A percentile compares a stretch with the other conserved stretches of the same genome.
Evolutionary conservation across 2,329 filamentous ascomycete species (phyloP).

Genomic region (Hypomyces rosellus): DNA sequence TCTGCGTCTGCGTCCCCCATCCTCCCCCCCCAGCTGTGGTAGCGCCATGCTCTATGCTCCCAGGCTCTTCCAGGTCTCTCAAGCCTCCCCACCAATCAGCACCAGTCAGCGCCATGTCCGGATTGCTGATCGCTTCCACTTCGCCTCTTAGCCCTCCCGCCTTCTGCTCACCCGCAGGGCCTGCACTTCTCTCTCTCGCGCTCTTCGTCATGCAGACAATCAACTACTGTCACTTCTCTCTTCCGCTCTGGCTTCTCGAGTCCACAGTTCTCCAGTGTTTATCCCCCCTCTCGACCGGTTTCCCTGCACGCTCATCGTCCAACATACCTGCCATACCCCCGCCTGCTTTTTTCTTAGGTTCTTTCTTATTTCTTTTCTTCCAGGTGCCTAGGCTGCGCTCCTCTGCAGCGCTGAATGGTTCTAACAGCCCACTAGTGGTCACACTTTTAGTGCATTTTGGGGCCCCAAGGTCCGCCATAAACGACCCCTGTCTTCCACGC

Average conservation of each 20-base stretch:
- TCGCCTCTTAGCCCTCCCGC: conserved; percentile 9
- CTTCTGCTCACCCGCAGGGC: not conserved
- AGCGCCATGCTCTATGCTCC: not conserved
- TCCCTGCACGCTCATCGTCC: too few relatives aligned
- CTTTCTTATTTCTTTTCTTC: too few relatives aligned
- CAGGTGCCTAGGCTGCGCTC: not conserved
- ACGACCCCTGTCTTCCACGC: conserved; percentile 3
- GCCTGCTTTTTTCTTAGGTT: too few relatives aligned
- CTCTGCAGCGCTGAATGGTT: not conserved
- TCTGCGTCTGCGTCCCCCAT: too few relatives aligned
- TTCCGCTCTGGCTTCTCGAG: too few relatives aligned
- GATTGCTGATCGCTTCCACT: conserved; percentile 8
- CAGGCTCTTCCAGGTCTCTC: not conserved
- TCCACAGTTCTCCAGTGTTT: too few relatives aligned
- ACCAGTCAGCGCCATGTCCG: conserved; percentile 8
- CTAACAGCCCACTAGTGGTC: conserved; percentile 8
- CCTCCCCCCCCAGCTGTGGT: not conserved
- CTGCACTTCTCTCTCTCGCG: too few relatives aligned
- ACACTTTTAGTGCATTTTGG: conserved; percentile 9
- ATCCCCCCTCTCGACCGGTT: too few relatives aligned
- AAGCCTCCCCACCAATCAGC: conserved; percentile 3
- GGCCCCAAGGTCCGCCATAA: conserved; percentile 2
- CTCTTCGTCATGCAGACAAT: too few relatives aligned
- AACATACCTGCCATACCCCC: too few relatives aligned
- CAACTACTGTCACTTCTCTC: too few relatives aligned